These are phyloP conservation scores for Kodamaea laetipori DNA, from an alignment of 805 yeast genomes.

Conservation along the genomic window DNA sequence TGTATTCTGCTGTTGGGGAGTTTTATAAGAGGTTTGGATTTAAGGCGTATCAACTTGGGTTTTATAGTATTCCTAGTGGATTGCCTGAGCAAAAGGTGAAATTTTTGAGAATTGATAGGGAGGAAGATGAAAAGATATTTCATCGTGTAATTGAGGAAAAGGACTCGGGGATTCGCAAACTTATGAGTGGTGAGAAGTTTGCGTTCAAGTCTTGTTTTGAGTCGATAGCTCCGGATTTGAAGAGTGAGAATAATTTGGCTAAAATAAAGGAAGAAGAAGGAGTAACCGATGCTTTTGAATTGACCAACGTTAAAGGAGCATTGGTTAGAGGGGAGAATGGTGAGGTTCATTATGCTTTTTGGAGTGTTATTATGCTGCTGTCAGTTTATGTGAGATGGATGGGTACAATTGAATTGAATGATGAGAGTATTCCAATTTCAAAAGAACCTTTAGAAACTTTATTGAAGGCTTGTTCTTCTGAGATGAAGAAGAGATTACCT, in stretches of 20 bases:
- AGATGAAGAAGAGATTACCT: not conserved
- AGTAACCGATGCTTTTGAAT: not conserved
- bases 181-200: not conserved
- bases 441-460: not conserved
- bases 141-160: not conserved
- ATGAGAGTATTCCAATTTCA: not conserved
- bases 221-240: not conserved
- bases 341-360: slow-evolving; percentile 5
- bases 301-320: slow-evolving; percentile 6
- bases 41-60: slow-evolving; percentile 36
- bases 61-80: not conserved
- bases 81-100: not conserved
- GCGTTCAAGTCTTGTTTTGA: not conserved
- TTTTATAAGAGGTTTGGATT: slow-evolving; percentile 69
- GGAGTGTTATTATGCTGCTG: slow-evolving; percentile 9
- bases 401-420: not conserved
- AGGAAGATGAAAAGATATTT: not conserved
- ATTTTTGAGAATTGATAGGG: not conserved
- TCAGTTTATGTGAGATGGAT: slow-evolving; percentile 1
- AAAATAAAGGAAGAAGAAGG: not conserved
- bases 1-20: slow-evolving; percentile 75
- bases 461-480: slow-evolving; percentile 1
- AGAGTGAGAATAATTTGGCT: not conserved
- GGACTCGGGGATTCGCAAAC: not conserved
- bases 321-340: slow-evolving; percentile 3